phyloP scores from a whole-genome alignment of 2,329 filamentous ascomycete genomes.

The Fusarium humuli region DNA sequence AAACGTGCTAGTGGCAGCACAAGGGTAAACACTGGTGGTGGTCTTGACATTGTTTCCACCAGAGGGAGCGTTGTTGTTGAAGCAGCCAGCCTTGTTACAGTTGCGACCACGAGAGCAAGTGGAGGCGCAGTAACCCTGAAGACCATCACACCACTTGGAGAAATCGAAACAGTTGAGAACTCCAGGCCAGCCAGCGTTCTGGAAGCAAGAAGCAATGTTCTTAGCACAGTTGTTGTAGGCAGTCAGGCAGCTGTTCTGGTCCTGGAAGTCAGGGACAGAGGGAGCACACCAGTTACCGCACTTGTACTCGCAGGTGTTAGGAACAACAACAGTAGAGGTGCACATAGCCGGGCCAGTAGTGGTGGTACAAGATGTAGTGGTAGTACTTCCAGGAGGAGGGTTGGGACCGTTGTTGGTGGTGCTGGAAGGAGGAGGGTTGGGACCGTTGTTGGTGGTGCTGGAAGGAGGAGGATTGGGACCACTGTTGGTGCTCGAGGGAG shows the following conservation, averaged over 20 bases:
- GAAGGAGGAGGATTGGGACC: conserved; percentile 12
- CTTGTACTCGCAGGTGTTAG: conserved; percentile 65
- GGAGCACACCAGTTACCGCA: conserved; percentile 66
- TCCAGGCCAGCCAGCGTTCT: conserved; percentile 62
- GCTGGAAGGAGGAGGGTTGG: conserved; percentile 10
- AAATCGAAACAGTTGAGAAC: conserved; percentile 64
- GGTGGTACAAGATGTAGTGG: conserved; percentile 47
- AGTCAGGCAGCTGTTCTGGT: conserved; percentile 55
- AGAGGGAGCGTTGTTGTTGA: conserved; percentile 55
- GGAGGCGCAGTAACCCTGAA: conserved; percentile 59
- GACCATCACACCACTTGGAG: conserved; percentile 60
- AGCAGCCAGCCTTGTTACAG: conserved; percentile 59
- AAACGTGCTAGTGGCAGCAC: conserved; percentile 46
- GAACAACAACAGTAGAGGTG: conserved; percentile 58
- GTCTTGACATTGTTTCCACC: conserved; percentile 51
- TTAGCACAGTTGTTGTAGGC: conserved; percentile 59
- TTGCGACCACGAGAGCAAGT: conserved; percentile 49
- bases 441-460: conserved; percentile 35
- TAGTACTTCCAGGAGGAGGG: conserved; percentile 20
- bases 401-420: background rate
- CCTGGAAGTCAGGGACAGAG: conserved; percentile 61
- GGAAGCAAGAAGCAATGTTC: conserved; percentile 64
- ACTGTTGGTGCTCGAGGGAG: background rate
- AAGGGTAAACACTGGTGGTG: conserved; percentile 52
- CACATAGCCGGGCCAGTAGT: conserved; percentile 58